These are phyloP conservation scores for Plasmodium chabaudi DNA, from an alignment of 169 alveolate genomes.

Conservation along the genomic window DNA sequence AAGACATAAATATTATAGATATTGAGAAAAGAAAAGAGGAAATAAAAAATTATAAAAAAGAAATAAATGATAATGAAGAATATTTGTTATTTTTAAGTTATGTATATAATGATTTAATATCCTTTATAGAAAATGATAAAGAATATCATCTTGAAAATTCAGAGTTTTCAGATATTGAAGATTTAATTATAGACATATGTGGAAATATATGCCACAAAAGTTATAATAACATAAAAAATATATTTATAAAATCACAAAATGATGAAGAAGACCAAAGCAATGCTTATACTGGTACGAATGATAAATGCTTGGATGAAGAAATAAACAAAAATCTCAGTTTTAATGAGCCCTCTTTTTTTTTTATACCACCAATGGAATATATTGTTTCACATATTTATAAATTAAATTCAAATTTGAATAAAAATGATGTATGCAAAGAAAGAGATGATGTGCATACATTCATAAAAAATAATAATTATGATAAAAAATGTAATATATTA, in stretches of 20 bases:
- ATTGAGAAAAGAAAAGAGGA: background rate
- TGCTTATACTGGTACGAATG: background rate
- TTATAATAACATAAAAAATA: conserved; percentile 30
- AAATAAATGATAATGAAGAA: conserved; percentile 42
- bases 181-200: conserved; percentile 41
- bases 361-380: conserved; percentile 70
- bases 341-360: conserved; percentile 55
- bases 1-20: background rate
- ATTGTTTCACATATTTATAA: conserved; percentile 64
- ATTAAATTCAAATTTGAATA: background rate
- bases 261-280: background rate
- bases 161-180: conserved; percentile 35
- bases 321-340: background rate
- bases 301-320: background rate
- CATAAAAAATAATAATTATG: conserved; percentile 31
- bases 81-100: conserved; percentile 57
- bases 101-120: conserved; percentile 48
- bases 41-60: background rate
- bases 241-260: conserved; percentile 4
- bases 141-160: conserved; percentile 25
- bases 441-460: conserved; percentile 4
- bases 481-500: conserved; percentile 9
- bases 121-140: conserved; percentile 61
- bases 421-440: background rate
- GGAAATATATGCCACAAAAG: conserved; percentile 22